These are phyloP conservation scores for Mycena filopes DNA, from an alignment of 768 basidiomycete genomes.

Conservation along the genomic window DNA sequence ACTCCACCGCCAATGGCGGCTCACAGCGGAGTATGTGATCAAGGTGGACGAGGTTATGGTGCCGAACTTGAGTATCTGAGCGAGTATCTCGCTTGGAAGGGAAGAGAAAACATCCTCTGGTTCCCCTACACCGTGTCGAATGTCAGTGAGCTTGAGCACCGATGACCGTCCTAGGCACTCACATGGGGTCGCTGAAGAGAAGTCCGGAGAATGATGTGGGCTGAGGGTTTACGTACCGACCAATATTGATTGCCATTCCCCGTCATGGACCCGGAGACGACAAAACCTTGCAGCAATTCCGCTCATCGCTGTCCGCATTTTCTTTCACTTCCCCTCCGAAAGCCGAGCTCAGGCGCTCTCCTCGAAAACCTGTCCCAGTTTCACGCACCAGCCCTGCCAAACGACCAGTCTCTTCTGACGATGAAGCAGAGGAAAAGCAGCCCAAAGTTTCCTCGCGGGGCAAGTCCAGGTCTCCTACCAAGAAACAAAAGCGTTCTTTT, in stretches of 20 bases:
- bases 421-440: not conserved
- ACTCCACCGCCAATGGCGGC: slow-evolving; percentile 18
- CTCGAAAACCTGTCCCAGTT: slow-evolving; percentile 17
- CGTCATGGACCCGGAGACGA: too few species aligned
- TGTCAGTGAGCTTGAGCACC: not conserved
- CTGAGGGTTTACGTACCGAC: too few species aligned
- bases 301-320: slow-evolving; percentile 18
- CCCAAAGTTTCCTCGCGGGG: not conserved
- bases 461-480: slow-evolving; percentile 28
- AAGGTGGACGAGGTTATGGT: slow-evolving; percentile 9
- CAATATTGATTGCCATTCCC: too few species aligned
- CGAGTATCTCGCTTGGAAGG: slow-evolving; percentile 22
- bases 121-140: not conserved
- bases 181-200: not conserved
- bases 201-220: too few species aligned
- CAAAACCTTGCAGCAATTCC: slow-evolving; percentile 12
- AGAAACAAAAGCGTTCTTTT: slow-evolving; percentile 54
- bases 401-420: not conserved
- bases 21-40: slow-evolving; percentile 21
- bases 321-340: slow-evolving; percentile 14
- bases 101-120: slow-evolving; percentile 2
- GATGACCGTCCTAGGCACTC: not conserved
- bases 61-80: slow-evolving; percentile 25
- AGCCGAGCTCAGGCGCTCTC: slow-evolving; percentile 19
- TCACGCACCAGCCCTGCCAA: slow-evolving; percentile 6